Conservation (phyloP, 2,329 filamentous ascomycete species). For the Cercospora sojina region DNA sequence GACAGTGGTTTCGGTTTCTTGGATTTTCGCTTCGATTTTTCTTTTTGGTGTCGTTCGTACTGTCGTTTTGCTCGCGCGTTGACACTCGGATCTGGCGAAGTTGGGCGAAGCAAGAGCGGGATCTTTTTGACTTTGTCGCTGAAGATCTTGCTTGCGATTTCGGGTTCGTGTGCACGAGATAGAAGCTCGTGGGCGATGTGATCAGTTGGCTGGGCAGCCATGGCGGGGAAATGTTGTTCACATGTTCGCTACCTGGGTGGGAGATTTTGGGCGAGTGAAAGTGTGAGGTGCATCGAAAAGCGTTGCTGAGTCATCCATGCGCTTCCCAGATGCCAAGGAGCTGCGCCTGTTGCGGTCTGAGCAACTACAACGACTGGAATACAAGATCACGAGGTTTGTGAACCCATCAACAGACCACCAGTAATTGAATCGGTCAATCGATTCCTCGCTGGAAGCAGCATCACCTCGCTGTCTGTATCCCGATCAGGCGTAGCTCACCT, state of each 20-base stretch:
- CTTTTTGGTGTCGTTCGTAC: constrained; percentile 38
- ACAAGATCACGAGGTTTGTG: background rate
- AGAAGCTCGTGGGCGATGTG: constrained; percentile 60
- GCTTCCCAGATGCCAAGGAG: background rate
- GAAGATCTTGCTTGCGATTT: constrained; percentile 69
- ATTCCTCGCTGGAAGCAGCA: background rate
- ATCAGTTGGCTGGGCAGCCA: constrained; percentile 33
- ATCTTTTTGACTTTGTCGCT: constrained; percentile 80
- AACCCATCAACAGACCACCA: background rate
- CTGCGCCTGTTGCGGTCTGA: background rate
- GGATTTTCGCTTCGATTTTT: constrained; percentile 34
- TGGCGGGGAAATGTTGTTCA: constrained; percentile 15
- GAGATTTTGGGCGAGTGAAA: background rate
- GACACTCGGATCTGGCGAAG: constrained; percentile 60
- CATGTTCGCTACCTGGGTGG: constrained; percentile 2
- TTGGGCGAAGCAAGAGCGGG: constrained; percentile 73
- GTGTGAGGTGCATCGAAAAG: constrained; percentile 1
- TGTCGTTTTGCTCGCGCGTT: constrained; percentile 55
- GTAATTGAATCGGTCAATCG: background rate
- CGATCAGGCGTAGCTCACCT: background rate
- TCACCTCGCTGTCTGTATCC: background rate
- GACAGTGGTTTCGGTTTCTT: constrained; percentile 69
- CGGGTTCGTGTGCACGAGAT: constrained; percentile 72
- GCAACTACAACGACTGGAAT: background rate
- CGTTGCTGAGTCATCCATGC: background rate